These are phyloP conservation scores for Escallonia rubra DNA, from an alignment of 129 eudicot genomes.

Conservation along the genomic window DNA sequence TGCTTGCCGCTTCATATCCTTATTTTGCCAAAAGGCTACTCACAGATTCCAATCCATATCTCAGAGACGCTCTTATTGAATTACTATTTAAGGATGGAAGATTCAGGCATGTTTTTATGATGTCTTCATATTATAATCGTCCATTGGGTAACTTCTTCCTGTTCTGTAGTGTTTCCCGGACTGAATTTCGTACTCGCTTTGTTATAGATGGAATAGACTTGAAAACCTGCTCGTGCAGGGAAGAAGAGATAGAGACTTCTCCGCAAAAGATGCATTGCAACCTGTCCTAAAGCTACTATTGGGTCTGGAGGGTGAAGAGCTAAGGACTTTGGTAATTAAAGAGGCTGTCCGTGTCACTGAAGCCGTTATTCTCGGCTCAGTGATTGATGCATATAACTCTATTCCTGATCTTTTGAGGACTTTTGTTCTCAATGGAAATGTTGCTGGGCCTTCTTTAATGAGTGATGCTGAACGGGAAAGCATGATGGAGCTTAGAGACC, in stretches of 20 bases:
- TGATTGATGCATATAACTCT: slow-evolving; percentile 64
- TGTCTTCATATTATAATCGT: neutral
- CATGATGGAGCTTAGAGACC: slow-evolving; percentile 87
- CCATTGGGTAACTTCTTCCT: slow-evolving; percentile 2
- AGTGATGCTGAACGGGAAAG: slow-evolving; percentile 49
- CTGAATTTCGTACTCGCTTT: slow-evolving; percentile 14
- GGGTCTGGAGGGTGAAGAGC: slow-evolving; percentile 85
- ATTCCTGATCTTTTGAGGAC: slow-evolving; percentile 51
- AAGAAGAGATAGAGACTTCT: slow-evolving; percentile 69
- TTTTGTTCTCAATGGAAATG: slow-evolving; percentile 43
- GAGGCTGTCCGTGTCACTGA: slow-evolving; percentile 86
- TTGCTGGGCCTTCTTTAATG: slow-evolving; percentile 35
- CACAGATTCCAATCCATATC: slow-evolving; percentile 90
- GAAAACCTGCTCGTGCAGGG: slow-evolving; percentile 95
- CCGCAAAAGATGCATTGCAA: slow-evolving; percentile 90
- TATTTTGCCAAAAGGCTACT: slow-evolving; percentile 97
- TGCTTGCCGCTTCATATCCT: slow-evolving; percentile 94
- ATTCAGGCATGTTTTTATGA: slow-evolving; percentile 43
- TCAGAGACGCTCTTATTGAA: slow-evolving; percentile 96
- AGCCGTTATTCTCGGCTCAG: slow-evolving; percentile 61
- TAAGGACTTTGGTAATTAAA: slow-evolving; percentile 68
- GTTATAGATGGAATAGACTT: slow-evolving; percentile 91
- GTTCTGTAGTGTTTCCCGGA: neutral
- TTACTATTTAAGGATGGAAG: slow-evolving; percentile 90
- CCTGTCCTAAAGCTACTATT: slow-evolving; percentile 82